Evolutionary conservation across 345 rosid species (phyloP).

Genomic region (Barbarea vulgaris): DNA sequence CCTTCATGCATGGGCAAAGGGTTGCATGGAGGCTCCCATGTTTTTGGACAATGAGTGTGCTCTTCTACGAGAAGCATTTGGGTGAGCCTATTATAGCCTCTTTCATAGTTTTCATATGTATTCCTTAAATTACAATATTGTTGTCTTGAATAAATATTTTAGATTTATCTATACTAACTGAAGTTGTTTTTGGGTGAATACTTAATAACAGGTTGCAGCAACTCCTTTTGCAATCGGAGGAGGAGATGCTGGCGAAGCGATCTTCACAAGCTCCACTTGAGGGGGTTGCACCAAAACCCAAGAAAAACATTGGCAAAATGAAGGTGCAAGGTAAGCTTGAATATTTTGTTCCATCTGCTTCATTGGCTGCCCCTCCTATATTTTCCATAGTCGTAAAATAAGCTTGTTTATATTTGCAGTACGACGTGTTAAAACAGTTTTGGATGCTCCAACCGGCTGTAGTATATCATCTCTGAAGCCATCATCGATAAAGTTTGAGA

Average conservation of each 20-base stretch:
- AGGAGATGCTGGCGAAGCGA: slow-evolving; percentile 73
- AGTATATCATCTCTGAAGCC: slow-evolving; percentile 70
- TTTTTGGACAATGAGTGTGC: slow-evolving; percentile 94
- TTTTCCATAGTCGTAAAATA: background rate
- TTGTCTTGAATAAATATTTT: background rate
- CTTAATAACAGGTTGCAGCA: slow-evolving; percentile 59
- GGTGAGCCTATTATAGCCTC: slow-evolving; percentile 52
- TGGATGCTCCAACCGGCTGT: slow-evolving; percentile 85
- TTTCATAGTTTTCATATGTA: background rate
- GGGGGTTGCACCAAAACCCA: slow-evolving; percentile 70
- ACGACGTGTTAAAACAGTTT: slow-evolving; percentile 76
- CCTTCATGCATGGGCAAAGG: slow-evolving; percentile 98
- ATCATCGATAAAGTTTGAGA: slow-evolving; percentile 57
- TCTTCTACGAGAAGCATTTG: slow-evolving; percentile 78
- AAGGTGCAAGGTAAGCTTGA: slow-evolving; percentile 80
- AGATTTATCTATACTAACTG: background rate
- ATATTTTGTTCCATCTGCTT: slow-evolving; percentile 11
- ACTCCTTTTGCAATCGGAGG: slow-evolving; percentile 91
- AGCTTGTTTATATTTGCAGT: slow-evolving; percentile 52
- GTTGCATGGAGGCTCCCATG: slow-evolving; percentile 97
- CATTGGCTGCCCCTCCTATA: slow-evolving; percentile 14
- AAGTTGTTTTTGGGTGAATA: slow-evolving; percentile 1
- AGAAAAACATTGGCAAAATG: slow-evolving; percentile 87
- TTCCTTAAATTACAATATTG: background rate
- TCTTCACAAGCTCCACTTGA: slow-evolving; percentile 64